A percentile compares a stretch with the other conserved stretches of the same genome.
These are phyloP conservation scores for Rubia peregrina DNA, from an alignment of 305 asterid genomes.

Conservation along the genomic window DNA sequence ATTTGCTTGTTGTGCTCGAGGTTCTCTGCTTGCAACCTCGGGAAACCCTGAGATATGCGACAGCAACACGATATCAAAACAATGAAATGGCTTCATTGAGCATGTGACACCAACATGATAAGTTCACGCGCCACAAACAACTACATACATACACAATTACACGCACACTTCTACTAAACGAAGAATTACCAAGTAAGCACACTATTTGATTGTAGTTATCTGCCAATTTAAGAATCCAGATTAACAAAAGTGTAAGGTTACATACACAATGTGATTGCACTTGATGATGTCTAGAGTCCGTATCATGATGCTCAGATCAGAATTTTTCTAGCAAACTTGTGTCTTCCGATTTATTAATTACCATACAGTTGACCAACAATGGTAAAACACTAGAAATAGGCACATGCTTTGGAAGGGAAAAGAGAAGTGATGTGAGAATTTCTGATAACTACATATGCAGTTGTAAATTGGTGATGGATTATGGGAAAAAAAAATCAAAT, in stretches of 20 bases:
- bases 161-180: background rate
- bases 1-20: slow-evolving; percentile 39
- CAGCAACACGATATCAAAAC: background rate
- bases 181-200: background rate
- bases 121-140: background rate
- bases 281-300: too few species aligned
- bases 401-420: background rate
- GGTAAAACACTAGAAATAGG: background rate
- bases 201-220: background rate
- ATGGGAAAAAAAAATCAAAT: background rate
- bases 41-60: slow-evolving; percentile 32
- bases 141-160: background rate
- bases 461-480: background rate
- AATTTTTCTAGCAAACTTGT: background rate
- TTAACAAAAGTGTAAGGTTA: too few species aligned
- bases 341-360: background rate
- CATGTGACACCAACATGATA: background rate
- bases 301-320: too few species aligned
- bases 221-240: background rate
- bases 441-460: background rate
- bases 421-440: background rate
- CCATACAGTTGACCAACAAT: background rate
- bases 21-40: slow-evolving; percentile 50
- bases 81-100: background rate
- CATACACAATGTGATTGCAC: too few species aligned